Conservation (phyloP, 305 asterid species). For the Striga hermonthica region DNA sequence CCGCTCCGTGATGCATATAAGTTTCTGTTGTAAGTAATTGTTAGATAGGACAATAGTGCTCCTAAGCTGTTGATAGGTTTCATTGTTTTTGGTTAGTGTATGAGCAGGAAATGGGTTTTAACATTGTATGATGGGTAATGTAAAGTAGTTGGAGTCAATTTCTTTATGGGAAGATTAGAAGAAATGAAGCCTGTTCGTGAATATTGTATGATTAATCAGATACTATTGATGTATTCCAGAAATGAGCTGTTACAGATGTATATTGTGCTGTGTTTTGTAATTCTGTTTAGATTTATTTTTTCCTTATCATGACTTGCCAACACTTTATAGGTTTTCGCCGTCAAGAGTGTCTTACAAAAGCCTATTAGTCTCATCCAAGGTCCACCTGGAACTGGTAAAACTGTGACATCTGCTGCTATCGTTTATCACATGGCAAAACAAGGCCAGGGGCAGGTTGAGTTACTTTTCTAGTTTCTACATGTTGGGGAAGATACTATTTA, state of each 20-base stretch:
- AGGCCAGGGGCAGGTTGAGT: constrained; percentile 95
- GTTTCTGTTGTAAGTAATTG: constrained; percentile 18
- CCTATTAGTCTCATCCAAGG: constrained; percentile 99
- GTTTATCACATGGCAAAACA: constrained; percentile 99
- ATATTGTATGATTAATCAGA: constrained; percentile 7
- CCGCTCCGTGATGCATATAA: not conserved
- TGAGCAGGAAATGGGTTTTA: constrained; percentile 8
- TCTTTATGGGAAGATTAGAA: not conserved
- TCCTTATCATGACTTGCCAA: constrained; percentile 24
- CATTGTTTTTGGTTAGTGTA: constrained; percentile 1
- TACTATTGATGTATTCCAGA: constrained; percentile 3
- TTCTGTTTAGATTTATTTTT: not conserved
- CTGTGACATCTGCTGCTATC: constrained; percentile 99
- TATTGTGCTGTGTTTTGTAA: constrained; percentile 9
- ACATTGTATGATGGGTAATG: not conserved
- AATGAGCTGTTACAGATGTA: constrained; percentile 15
- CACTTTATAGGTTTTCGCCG: constrained; percentile 79
- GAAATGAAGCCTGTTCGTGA: not conserved
- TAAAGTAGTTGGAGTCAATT: constrained; percentile 9
- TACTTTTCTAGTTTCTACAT: constrained; percentile 28
- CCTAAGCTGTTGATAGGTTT: not conserved
- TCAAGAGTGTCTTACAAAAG: constrained; percentile 95
- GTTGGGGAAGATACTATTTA: not conserved
- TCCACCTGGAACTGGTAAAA: constrained; percentile 99
- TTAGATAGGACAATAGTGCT: constrained; percentile 19